Evolutionary conservation across 2,329 filamentous ascomycete genomes (phyloP).

Genomic region (Penicillium frequentans): DNA sequence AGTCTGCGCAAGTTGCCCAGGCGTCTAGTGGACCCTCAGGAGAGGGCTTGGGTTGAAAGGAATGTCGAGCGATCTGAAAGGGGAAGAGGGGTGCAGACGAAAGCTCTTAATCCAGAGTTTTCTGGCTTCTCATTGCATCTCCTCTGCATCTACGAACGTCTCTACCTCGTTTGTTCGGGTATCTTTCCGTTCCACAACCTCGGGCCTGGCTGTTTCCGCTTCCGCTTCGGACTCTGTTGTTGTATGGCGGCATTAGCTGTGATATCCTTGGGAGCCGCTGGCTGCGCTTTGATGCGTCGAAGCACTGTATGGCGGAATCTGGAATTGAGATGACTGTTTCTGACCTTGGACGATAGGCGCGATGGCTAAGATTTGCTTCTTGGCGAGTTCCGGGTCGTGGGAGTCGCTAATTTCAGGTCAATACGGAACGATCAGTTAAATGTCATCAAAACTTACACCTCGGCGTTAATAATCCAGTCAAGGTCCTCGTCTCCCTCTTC

Average conservation of each 20-base stretch:
- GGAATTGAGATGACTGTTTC: constrained; percentile 54
- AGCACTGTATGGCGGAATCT: constrained; percentile 53
- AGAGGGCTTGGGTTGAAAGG: not conserved
- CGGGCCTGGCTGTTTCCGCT: constrained; percentile 6
- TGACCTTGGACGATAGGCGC: constrained; percentile 83
- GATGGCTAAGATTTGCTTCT: constrained; percentile 81
- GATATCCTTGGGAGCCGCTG: constrained; percentile 5
- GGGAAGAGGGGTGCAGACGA: not conserved
- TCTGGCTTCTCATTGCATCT: constrained; percentile 16
- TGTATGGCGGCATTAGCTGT: constrained; percentile 18
- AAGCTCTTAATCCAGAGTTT: not conserved
- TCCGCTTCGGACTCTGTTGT: constrained; percentile 10
- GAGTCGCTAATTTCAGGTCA: constrained; percentile 53
- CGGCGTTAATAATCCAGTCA: constrained; percentile 91
- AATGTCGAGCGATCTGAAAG: not conserved
- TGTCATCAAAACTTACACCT: constrained; percentile 61
- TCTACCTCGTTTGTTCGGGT: constrained; percentile 42
- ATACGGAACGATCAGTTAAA: not conserved
- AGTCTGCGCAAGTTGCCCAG: constrained; percentile 26
- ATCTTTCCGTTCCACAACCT: constrained; percentile 35
- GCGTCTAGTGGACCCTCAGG: constrained; percentile 11
- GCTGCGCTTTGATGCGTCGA: constrained; percentile 3
- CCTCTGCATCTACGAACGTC: constrained; percentile 46
- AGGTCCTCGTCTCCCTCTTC: constrained; percentile 85
- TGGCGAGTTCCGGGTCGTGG: constrained; percentile 66